Percentiles rank a stretch among this genome's conserved stretches.
These are phyloP conservation scores for Neonectria hederae DNA, from an alignment of 2,329 filamentous ascomycete genomes.

Conservation along the genomic window DNA sequence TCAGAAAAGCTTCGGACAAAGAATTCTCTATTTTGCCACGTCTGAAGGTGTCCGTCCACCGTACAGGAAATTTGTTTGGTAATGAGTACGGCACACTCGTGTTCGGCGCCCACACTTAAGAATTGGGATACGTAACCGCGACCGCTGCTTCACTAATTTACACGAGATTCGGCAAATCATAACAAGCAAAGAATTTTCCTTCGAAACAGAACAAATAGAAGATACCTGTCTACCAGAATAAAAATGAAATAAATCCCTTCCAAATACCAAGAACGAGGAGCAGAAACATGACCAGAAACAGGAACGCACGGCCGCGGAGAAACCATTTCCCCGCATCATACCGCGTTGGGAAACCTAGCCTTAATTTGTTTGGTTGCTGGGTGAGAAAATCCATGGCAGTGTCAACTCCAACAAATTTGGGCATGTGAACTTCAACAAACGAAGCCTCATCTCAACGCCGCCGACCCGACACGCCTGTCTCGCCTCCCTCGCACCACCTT, in stretches of 20 bases:
- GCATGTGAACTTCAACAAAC: background rate
- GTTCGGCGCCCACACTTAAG: background rate
- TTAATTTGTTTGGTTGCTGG: conserved; percentile 21
- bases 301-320: conserved; percentile 7
- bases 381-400: conserved; percentile 14
- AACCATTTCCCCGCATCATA: conserved; percentile 4
- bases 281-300: background rate
- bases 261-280: background rate
- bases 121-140: background rate
- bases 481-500: background rate
- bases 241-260: background rate
- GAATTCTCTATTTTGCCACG: background rate
- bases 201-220: background rate
- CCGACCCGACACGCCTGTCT: conserved; percentile 1
- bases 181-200: too few species aligned
- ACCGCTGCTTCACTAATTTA: background rate
- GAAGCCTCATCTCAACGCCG: conserved; percentile 8
- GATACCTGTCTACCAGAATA: background rate
- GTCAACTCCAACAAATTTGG: conserved; percentile 16
- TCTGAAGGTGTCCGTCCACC: background rate
- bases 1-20: background rate
- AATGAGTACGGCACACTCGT: background rate
- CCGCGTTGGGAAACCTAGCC: background rate
- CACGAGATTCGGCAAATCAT: background rate
- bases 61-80: too few species aligned